Percentiles rank a stretch among this genome's conserved stretches.
Conservation (phyloP, 805 yeast species). For the Candida wancherniae region DNA sequence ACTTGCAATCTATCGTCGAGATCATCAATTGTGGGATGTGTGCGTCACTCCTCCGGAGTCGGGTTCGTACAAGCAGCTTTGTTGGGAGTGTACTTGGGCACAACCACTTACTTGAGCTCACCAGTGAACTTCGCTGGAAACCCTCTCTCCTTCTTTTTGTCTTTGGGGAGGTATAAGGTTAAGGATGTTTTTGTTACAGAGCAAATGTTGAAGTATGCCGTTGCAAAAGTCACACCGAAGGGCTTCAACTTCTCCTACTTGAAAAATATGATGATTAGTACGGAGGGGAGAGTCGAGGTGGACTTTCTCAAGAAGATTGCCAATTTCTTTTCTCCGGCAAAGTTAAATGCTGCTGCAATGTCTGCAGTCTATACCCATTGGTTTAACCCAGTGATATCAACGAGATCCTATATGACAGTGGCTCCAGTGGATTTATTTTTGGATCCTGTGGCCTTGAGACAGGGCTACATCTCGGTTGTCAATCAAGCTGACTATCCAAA, state of each 20-base stretch:
- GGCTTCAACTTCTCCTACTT: conserved; percentile 58
- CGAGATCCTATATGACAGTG: conserved; percentile 81
- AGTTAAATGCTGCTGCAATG: conserved; percentile 62
- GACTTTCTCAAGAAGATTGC: conserved; percentile 55
- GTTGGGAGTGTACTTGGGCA: conserved; percentile 81
- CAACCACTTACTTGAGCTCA: conserved; percentile 75
- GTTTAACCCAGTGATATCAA: conserved; percentile 76
- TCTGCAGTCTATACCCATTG: conserved; percentile 74
- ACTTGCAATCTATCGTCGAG: conserved; percentile 77
- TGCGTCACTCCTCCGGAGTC: conserved; percentile 74
- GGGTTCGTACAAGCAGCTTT: conserved; percentile 86
- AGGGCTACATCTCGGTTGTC: conserved; percentile 77
- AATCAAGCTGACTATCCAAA: conserved; percentile 65
- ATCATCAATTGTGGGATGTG: conserved; percentile 78
- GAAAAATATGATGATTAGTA: conserved; percentile 80
- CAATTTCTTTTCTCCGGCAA: conserved; percentile 57
- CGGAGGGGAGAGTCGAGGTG: conserved; percentile 67
- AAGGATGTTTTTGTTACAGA: conserved; percentile 83
- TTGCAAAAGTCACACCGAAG: conserved; percentile 54
- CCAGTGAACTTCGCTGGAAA: conserved; percentile 72
- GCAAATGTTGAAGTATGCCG: conserved; percentile 75
- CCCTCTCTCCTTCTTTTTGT: conserved; percentile 65
- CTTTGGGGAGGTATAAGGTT: conserved; percentile 70
- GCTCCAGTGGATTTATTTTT: conserved; percentile 85
- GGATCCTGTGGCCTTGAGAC: conserved; percentile 85